A percentile compares a stretch with the other conserved stretches of the same genome.
Conservation (phyloP, 75 land plant species). For the Larix kaempferi region DNA sequence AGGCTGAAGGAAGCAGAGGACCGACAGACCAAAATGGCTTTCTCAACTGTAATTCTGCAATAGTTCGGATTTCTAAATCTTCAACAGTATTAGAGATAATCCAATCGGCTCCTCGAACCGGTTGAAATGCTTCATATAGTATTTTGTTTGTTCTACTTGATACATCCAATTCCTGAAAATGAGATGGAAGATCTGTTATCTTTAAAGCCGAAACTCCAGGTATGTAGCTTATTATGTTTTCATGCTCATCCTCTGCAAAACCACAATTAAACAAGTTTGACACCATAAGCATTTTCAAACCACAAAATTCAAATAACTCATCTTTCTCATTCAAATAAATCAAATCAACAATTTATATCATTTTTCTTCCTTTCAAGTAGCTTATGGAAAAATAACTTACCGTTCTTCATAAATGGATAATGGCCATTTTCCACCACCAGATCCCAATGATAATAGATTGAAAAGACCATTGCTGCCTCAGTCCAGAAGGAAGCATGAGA, state of each 20-base stretch:
- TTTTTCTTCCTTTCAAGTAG: too few species aligned
- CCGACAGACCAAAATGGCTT: conserved; percentile 35
- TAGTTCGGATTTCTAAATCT: conserved; percentile 26
- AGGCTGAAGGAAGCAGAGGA: conserved; percentile 28
- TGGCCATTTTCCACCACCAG: conserved; percentile 28
- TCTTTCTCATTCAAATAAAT: too few species aligned
- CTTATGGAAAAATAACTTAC: not conserved
- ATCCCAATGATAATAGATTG: conserved; percentile 33
- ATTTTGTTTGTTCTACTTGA: conserved; percentile 18
- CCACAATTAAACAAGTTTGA: too few species aligned
- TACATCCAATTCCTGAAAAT: conserved; percentile 28
- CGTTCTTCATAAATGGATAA: not conserved
- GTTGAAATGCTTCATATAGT: conserved; percentile 27
- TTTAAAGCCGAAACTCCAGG: conserved; percentile 29
- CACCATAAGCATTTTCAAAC: too few species aligned
- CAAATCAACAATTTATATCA: too few species aligned
- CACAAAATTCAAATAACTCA: too few species aligned
- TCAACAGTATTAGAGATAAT: conserved; percentile 34
- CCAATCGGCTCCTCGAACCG: conserved; percentile 30
- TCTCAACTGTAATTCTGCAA: conserved; percentile 15
- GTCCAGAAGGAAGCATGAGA: conserved; percentile 38
- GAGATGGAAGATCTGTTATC: conserved; percentile 34
- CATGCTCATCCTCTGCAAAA: not conserved
- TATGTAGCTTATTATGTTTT: conserved; percentile 34
- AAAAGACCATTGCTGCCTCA: conserved; percentile 32